Evolutionary conservation across 2,329 filamentous ascomycete genomes (phyloP).

Genomic region (Sclerotinia nivalis): DNA sequence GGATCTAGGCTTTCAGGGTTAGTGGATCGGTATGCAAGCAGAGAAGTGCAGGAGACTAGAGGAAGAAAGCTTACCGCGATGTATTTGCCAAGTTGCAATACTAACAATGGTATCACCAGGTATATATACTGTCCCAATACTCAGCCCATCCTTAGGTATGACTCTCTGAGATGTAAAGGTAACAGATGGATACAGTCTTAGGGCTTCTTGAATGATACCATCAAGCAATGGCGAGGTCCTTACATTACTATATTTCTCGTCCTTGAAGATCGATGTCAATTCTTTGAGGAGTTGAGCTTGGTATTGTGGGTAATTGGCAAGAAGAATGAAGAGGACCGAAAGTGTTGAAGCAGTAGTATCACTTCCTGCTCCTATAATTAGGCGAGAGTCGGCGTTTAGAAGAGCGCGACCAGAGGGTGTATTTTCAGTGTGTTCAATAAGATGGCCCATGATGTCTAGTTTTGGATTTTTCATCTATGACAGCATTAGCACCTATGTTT

Average conservation of each 20-base stretch:
- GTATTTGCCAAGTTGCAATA: conserved; percentile 26
- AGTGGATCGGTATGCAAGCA: neutral
- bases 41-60: too few relatives aligned
- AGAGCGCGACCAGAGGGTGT: conserved; percentile 14
- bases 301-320: conserved; percentile 27
- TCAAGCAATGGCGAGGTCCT: conserved; percentile 1
- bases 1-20: neutral
- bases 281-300: conserved; percentile 29
- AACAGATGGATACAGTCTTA: conserved; percentile 29
- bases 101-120: conserved; percentile 20
- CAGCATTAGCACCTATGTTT: neutral
- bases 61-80: conserved; percentile 24
- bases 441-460: conserved; percentile 29
- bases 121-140: conserved; percentile 5
- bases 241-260: conserved; percentile 24
- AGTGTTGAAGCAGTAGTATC: conserved; percentile 48
- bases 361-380: conserved; percentile 45
- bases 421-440: conserved; percentile 27
- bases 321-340: conserved; percentile 45
- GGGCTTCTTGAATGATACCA: conserved; percentile 30
- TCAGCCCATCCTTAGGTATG: conserved; percentile 6
- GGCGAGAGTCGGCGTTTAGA: conserved; percentile 29
- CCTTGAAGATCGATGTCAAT: conserved; percentile 19
- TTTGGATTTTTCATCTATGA: conserved; percentile 22
- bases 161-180: conserved; percentile 26